A percentile compares a stretch with the other conserved stretches of the same genome.
phyloP scores from a whole-genome alignment of 73 alveolate species.

The Paramecium sonneborni region DNA sequence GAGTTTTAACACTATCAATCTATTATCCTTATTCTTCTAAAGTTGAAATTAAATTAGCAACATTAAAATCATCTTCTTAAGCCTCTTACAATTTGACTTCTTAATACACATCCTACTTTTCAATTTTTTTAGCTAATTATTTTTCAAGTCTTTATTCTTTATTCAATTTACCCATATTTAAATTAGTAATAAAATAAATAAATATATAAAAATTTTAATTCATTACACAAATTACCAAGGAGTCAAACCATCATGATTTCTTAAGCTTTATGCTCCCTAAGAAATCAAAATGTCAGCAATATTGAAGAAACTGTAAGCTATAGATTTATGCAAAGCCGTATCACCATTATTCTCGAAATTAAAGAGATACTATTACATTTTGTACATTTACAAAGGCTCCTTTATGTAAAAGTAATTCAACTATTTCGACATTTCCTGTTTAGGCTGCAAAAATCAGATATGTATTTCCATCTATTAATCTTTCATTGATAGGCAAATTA shows the following conservation, averaged over 20 bases:
- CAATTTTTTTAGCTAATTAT: not conserved
- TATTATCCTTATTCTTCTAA: slow-evolving; percentile 6
- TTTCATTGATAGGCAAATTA: not conserved
- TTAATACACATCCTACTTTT: not conserved
- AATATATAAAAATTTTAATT: not conserved
- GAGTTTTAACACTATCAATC: slow-evolving; percentile 24
- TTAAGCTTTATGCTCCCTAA: not conserved
- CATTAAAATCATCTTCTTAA: slow-evolving; percentile 13
- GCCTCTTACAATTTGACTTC: not conserved
- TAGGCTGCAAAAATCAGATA: slow-evolving; percentile 37
- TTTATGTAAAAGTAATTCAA: slow-evolving; percentile 14
- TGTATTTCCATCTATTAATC: slow-evolving; percentile 23
- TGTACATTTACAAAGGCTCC: slow-evolving; percentile 24
- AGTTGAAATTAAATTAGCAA: slow-evolving; percentile 19
- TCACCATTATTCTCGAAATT: slow-evolving; percentile 9
- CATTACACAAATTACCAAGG: slow-evolving; percentile 45
- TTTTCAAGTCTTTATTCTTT: not conserved
- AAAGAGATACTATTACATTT: not conserved
- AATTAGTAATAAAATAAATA: not conserved
- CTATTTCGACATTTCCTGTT: slow-evolving; percentile 15
- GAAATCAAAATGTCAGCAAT: slow-evolving; percentile 3
- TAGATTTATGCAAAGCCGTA: slow-evolving; percentile 39
- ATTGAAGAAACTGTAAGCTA: not conserved
- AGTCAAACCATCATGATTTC: slow-evolving; percentile 9
- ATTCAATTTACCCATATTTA: slow-evolving; percentile 35